Percentiles rank a stretch among this genome's conserved stretches.
phyloP scores from a whole-genome alignment of 2,329 filamentous ascomycete genomes.

The Pseudocercospora fijiensis region DNA sequence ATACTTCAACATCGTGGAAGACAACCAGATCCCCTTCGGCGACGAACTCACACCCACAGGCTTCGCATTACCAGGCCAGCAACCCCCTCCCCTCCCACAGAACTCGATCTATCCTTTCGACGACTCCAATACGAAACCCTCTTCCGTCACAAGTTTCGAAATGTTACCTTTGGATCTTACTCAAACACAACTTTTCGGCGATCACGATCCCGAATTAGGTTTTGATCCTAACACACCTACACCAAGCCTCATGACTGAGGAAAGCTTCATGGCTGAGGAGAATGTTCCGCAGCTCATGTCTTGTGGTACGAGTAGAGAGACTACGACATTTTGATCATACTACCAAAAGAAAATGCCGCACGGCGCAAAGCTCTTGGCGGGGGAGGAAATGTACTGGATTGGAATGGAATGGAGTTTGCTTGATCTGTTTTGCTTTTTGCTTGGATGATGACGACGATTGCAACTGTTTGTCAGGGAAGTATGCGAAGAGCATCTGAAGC shows the following conservation, averaged over 20 bases:
- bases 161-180: conserved; percentile 18
- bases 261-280: conserved; percentile 33
- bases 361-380: not conserved
- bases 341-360: not conserved
- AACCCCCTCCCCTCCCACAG: conserved; percentile 3
- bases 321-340: conserved; percentile 19
- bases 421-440: not conserved
- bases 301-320: conserved; percentile 23
- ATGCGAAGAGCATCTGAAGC: not conserved
- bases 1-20: conserved; percentile 15
- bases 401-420: conserved; percentile 1
- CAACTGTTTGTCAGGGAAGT: not conserved
- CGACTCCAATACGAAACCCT: conserved; percentile 7
- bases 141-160: conserved; percentile 14
- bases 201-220: conserved; percentile 25
- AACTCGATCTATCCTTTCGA: conserved; percentile 11
- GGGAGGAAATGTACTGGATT: not conserved
- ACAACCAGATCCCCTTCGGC: conserved; percentile 6
- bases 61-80: not conserved
- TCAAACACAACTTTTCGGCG: conserved; percentile 23
- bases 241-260: conserved; percentile 32
- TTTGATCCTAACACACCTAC: conserved; percentile 31
- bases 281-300: conserved; percentile 11
- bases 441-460: not conserved
- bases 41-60: not conserved